Conservation (phyloP, 345 rosid genomes). For the Aquilaria yunnanensis region DNA sequence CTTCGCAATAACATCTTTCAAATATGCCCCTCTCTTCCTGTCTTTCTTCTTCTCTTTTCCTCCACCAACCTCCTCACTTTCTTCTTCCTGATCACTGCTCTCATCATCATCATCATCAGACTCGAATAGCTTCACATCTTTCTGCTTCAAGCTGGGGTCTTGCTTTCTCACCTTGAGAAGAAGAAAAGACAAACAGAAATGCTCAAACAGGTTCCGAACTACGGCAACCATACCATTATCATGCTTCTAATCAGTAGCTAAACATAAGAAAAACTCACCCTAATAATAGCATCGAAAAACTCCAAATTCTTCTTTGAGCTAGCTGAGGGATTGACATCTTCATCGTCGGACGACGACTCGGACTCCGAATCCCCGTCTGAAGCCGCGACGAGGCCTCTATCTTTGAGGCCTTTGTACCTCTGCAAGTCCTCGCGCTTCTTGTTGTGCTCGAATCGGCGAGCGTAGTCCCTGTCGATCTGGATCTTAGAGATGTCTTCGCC, state of each 20-base stretch:
- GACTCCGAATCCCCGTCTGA: constrained; percentile 22
- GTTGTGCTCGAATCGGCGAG: constrained; percentile 47
- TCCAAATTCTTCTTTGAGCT: constrained; percentile 20
- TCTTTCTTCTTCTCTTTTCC: constrained; percentile 12
- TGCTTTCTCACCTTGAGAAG: constrained; percentile 19
- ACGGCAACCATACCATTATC: background rate
- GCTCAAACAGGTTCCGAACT: background rate
- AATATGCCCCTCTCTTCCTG: constrained; percentile 35
- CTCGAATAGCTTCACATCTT: constrained; percentile 36
- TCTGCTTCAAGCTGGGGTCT: constrained; percentile 42
- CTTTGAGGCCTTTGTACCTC: constrained; percentile 38
- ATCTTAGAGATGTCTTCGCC: constrained; percentile 32
- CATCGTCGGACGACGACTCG: constrained; percentile 8
- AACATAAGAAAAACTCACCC: constrained; percentile 24
- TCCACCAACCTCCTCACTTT: constrained; percentile 6
- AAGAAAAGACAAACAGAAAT: background rate
- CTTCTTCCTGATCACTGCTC: constrained; percentile 11
- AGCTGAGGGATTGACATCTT: constrained; percentile 6
- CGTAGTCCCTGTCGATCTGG: constrained; percentile 51
- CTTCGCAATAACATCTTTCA: constrained; percentile 71
- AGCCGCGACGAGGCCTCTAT: constrained; percentile 35
- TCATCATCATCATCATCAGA: constrained; percentile 33
- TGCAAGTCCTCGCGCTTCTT: constrained; percentile 64
- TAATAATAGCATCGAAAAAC: constrained; percentile 39
- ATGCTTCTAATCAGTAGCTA: background rate